Evolutionary conservation across 768 basidiomycete species (phyloP).

Genomic region (Leucocoprinus sp.): DNA sequence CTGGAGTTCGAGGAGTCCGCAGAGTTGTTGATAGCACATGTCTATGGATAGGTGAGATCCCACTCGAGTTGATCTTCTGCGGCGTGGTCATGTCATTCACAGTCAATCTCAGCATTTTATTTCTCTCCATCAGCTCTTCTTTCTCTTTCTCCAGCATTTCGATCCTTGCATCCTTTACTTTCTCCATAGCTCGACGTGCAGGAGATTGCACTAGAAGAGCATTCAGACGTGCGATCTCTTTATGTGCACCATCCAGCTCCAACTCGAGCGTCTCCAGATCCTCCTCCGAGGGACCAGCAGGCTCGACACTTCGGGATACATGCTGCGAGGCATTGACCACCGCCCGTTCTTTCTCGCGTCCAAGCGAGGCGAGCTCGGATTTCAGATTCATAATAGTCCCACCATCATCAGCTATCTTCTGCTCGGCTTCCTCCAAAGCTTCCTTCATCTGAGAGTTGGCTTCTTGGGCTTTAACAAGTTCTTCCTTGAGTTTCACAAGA

Average conservation of each 20-base stretch:
- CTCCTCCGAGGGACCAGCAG: conserved; percentile 32
- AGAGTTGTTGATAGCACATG: conserved; percentile 63
- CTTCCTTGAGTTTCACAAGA: conserved; percentile 42
- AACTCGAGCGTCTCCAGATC: conserved; percentile 63
- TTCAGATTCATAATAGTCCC: conserved; percentile 43
- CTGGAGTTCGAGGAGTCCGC: conserved; percentile 68
- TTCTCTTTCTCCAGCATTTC: conserved; percentile 71
- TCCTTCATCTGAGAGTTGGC: conserved; percentile 64
- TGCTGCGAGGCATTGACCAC: conserved; percentile 14
- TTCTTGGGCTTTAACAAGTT: conserved; percentile 43
- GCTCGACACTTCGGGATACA: conserved; percentile 3
- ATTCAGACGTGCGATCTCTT: conserved; percentile 65
- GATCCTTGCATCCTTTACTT: conserved; percentile 68
- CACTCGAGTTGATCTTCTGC: conserved; percentile 44
- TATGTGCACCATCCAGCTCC: conserved; percentile 71
- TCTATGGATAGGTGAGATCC: conserved; percentile 72
- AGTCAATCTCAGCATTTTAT: conserved; percentile 48
- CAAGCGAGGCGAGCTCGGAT: conserved; percentile 41
- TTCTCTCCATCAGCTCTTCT: conserved; percentile 65
- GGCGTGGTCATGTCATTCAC: conserved; percentile 51
- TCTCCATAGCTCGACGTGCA: conserved; percentile 68
- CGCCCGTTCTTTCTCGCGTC: conserved; percentile 43
- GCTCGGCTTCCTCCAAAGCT: conserved; percentile 67
- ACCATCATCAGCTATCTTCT: conserved; percentile 58
- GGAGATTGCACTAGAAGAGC: conserved; percentile 63